These are phyloP conservation scores for Leptographium lundbergii DNA, from an alignment of 2,329 filamentous ascomycete genomes.

Conservation along the genomic window DNA sequence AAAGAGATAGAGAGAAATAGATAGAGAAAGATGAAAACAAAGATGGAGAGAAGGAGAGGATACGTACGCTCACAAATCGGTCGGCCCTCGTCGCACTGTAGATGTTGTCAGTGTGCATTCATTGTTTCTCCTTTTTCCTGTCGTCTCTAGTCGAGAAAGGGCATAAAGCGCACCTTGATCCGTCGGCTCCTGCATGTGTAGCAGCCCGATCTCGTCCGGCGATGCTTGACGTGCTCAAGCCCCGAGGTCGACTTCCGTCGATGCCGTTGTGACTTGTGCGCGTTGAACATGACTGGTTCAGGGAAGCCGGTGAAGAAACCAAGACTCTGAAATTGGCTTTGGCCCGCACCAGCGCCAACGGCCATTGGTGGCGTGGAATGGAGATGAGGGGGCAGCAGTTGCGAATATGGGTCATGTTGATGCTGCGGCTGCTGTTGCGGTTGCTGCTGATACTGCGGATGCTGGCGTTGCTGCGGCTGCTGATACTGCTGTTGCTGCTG, in stretches of 20 bases:
- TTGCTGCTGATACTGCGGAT: constrained; percentile 1
- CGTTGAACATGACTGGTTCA: constrained; percentile 33
- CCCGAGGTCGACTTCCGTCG: constrained; percentile 38
- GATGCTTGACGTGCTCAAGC: constrained; percentile 74
- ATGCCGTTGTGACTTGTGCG: constrained; percentile 34
- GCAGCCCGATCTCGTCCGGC: constrained; percentile 85
- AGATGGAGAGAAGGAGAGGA: background rate
- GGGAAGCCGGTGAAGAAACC: constrained; percentile 38
- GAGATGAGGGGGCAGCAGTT: constrained; percentile 16
- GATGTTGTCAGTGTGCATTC: background rate
- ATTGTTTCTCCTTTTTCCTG: background rate
- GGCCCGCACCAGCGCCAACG: constrained; percentile 21
- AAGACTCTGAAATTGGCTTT: constrained; percentile 31
- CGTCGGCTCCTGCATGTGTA: constrained; percentile 80
- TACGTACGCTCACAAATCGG: constrained; percentile 68
- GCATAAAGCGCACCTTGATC: constrained; percentile 50
- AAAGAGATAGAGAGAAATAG: background rate
- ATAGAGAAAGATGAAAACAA: background rate
- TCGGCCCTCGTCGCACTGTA: constrained; percentile 70
- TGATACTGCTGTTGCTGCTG: background rate
- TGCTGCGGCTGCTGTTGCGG: constrained; percentile 3
- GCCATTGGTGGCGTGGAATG: constrained; percentile 18
- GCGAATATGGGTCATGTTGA: constrained; percentile 2
- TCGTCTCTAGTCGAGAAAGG: background rate
- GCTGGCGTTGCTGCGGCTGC: background rate